A percentile compares a stretch with the other conserved stretches of the same genome.
Evolutionary conservation across 352 stramenopile species (phyloP).

Genomic region (Globisporangium middletonii): DNA sequence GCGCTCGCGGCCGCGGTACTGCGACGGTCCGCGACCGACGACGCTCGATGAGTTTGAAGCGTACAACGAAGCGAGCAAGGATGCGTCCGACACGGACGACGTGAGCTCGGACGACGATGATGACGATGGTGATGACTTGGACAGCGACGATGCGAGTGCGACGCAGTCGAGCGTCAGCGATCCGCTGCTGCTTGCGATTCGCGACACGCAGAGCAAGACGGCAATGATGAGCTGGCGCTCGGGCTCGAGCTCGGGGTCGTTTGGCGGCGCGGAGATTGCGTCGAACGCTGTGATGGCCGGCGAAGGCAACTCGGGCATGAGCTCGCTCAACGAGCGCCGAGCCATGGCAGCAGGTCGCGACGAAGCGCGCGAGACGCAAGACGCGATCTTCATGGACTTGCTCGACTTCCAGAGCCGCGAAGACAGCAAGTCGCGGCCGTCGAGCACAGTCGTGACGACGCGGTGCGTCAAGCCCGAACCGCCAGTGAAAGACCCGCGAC

Average conservation of each 20-base stretch:
- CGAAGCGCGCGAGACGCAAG: conserved; percentile 46
- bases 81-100: conserved; percentile 19
- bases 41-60: conserved; percentile 57
- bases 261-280: conserved; percentile 13
- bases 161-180: conserved; percentile 22
- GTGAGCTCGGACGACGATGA: conserved; percentile 25
- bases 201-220: conserved; percentile 47
- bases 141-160: conserved; percentile 22
- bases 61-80: conserved; percentile 21
- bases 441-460: conserved; percentile 10
- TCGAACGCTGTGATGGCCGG: conserved; percentile 31
- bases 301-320: conserved; percentile 76
- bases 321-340: conserved; percentile 54
- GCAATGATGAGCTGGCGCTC: conserved; percentile 73
- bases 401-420: conserved; percentile 51
- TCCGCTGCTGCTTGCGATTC: conserved; percentile 59
- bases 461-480: conserved; percentile 35
- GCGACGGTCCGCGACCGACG: conserved; percentile 42
- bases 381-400: conserved; percentile 64
- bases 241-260: conserved; percentile 6
- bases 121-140: conserved; percentile 5
- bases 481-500: conserved; percentile 43
- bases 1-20: conserved; percentile 65
- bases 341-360: conserved; percentile 41
- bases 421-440: conserved; percentile 27